phyloP scores from a whole-genome alignment of 805 yeast species.

The Clavispora santaluciae region DNA sequence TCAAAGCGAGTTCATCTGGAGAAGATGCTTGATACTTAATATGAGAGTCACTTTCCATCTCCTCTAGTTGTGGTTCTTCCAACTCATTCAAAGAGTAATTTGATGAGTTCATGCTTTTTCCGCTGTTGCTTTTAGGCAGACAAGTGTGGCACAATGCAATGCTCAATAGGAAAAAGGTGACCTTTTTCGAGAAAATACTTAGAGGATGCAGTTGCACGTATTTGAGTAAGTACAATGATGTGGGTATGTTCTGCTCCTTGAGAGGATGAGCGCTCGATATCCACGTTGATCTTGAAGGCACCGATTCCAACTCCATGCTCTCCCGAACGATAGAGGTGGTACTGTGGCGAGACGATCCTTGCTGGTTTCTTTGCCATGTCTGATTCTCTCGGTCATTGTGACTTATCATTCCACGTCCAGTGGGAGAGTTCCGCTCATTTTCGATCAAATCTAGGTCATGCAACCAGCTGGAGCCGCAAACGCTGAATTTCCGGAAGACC shows the following conservation, averaged over 20 bases:
- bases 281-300: slow-evolving; percentile 34
- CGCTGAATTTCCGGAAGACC: slow-evolving; percentile 85
- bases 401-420: neutral
- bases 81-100: slow-evolving; percentile 19
- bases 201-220: slow-evolving; percentile 72
- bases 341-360: slow-evolving; percentile 13
- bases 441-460: slow-evolving; percentile 62
- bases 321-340: slow-evolving; percentile 31
- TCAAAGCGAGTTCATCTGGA: slow-evolving; percentile 93
- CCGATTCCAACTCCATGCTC: slow-evolving; percentile 26
- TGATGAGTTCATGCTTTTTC: slow-evolving; percentile 9
- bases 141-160: slow-evolving; percentile 90
- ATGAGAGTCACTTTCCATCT: slow-evolving; percentile 32
- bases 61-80: slow-evolving; percentile 5
- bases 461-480: slow-evolving; percentile 85
- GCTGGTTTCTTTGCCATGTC: neutral
- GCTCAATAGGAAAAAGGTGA: slow-evolving; percentile 72
- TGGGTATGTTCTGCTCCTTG: slow-evolving; percentile 36
- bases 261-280: slow-evolving; percentile 45
- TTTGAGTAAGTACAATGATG: slow-evolving; percentile 59
- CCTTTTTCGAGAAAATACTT: slow-evolving; percentile 62
- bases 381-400: neutral
- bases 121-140: slow-evolving; percentile 43
- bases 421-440: slow-evolving; percentile 15
- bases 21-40: slow-evolving; percentile 89